Evolutionary conservation across 2,329 filamentous ascomycete species (phyloP).

Genomic region (Alternaria arbusti): DNA sequence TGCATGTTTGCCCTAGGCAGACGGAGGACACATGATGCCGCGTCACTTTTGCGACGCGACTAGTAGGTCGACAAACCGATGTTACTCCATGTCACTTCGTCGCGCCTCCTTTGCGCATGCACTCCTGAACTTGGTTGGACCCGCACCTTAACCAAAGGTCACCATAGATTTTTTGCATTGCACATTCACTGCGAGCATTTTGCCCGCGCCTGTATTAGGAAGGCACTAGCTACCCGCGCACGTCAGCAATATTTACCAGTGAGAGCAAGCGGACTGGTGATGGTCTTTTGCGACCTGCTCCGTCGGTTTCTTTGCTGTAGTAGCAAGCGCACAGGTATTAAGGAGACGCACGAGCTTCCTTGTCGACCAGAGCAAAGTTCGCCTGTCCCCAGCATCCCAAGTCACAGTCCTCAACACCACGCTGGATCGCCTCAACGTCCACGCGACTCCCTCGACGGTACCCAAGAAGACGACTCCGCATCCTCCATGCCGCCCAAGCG

Average conservation of each 20-base stretch:
- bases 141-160: not conserved
- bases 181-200: conserved; percentile 2
- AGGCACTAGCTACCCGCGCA: not conserved
- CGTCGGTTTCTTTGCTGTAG: conserved; percentile 7
- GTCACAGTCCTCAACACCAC: not conserved
- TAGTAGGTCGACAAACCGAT: not conserved
- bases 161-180: not conserved
- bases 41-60: conserved; percentile 16
- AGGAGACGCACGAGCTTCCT: conserved; percentile 12
- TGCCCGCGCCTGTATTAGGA: not conserved
- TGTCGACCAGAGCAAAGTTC: not conserved
- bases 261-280: conserved; percentile 4
- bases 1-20: not conserved
- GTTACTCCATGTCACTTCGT: not conserved
- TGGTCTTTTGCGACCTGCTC: conserved; percentile 3
- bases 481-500: conserved; percentile 17
- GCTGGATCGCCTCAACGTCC: not conserved
- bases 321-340: conserved; percentile 13
- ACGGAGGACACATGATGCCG: conserved; percentile 8
- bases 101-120: not conserved
- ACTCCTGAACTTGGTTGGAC: not conserved
- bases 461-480: not conserved
- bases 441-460: not conserved
- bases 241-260: conserved; percentile 2
- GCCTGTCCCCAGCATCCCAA: not conserved